A percentile compares a stretch with the other conserved stretches of the same genome.
Conservation (phyloP, 2,329 filamentous ascomycete genomes). For the Pseudopithomyces maydicus region DNA sequence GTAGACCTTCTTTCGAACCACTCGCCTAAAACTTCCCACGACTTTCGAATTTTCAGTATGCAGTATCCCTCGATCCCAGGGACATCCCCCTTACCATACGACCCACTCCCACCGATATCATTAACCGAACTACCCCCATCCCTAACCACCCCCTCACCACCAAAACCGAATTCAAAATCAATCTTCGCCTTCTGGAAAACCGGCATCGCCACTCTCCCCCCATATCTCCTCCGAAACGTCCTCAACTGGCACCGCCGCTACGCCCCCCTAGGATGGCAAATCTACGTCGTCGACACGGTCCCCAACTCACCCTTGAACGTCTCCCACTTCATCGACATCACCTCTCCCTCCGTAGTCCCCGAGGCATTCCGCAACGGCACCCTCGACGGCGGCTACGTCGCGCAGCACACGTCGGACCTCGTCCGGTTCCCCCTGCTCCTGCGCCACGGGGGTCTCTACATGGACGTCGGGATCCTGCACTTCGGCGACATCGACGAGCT, state of each 20-base stretch:
- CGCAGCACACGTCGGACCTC: slow-evolving; percentile 63
- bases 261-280: slow-evolving; percentile 56
- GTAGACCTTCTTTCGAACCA: too few relatives aligned
- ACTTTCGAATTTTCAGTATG: slow-evolving; percentile 5
- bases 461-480: slow-evolving; percentile 62
- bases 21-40: not conserved
- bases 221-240: slow-evolving; percentile 59
- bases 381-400: slow-evolving; percentile 56
- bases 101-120: slow-evolving; percentile 1
- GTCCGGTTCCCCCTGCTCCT: slow-evolving; percentile 63
- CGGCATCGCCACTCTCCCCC: slow-evolving; percentile 56
- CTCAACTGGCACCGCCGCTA: slow-evolving; percentile 61
- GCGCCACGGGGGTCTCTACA: slow-evolving; percentile 62
- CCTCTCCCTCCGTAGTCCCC: slow-evolving; percentile 53
- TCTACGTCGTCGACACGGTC: slow-evolving; percentile 57
- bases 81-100: slow-evolving; percentile 11
- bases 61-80: slow-evolving; percentile 20
- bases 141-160: slow-evolving; percentile 31
- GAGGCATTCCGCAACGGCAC: slow-evolving; percentile 56
- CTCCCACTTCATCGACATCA: slow-evolving; percentile 54
- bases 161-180: slow-evolving; percentile 55
- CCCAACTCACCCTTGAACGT: slow-evolving; percentile 55
- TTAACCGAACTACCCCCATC: slow-evolving; percentile 7
- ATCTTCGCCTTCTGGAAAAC: slow-evolving; percentile 65
- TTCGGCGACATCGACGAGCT: slow-evolving; percentile 62